These are phyloP conservation scores for Dactylonectria estremocensis DNA, from an alignment of 2,329 filamentous ascomycete species.

Conservation along the genomic window DNA sequence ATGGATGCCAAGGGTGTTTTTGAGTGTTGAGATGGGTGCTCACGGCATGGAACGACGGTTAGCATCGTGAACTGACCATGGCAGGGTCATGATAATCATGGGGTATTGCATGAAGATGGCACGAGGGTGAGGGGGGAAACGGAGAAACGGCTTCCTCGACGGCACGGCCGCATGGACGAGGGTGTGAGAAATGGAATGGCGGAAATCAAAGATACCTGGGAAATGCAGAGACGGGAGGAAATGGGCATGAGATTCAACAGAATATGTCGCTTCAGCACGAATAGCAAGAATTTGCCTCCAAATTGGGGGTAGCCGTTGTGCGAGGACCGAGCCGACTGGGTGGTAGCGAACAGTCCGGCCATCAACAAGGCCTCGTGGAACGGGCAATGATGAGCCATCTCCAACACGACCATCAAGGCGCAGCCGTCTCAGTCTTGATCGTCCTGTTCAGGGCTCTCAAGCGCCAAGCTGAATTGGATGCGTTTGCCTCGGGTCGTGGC, in stretches of 20 bases:
- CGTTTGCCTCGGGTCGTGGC: slow-evolving; percentile 1
- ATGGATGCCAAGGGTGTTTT: slow-evolving; percentile 31
- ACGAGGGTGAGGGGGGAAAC: slow-evolving; percentile 21
- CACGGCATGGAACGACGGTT: slow-evolving; percentile 17
- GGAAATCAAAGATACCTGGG: background rate
- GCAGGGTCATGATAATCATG: slow-evolving; percentile 20
- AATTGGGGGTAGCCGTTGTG: background rate
- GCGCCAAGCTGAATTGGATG: slow-evolving; percentile 13
- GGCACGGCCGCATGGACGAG: slow-evolving; percentile 8
- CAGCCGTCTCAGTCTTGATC: background rate
- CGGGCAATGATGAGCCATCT: background rate
- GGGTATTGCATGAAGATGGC: slow-evolving; percentile 24
- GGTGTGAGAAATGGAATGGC: slow-evolving; percentile 6
- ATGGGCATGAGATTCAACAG: slow-evolving; percentile 4
- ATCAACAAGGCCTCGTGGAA: background rate
- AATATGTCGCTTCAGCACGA: background rate
- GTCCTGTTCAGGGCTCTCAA: slow-evolving; percentile 15
- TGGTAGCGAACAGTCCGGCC: background rate
- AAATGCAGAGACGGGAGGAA: slow-evolving; percentile 20
- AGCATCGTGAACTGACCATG: slow-evolving; percentile 13
- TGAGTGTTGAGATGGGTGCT: slow-evolving; percentile 28
- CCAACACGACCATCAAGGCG: background rate
- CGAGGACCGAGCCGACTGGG: background rate
- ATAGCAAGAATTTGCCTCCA: background rate
- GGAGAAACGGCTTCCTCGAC: slow-evolving; percentile 12